Conservation (phyloP, 2,329 filamentous ascomycete genomes). For the Zymoseptoria brevis region DNA sequence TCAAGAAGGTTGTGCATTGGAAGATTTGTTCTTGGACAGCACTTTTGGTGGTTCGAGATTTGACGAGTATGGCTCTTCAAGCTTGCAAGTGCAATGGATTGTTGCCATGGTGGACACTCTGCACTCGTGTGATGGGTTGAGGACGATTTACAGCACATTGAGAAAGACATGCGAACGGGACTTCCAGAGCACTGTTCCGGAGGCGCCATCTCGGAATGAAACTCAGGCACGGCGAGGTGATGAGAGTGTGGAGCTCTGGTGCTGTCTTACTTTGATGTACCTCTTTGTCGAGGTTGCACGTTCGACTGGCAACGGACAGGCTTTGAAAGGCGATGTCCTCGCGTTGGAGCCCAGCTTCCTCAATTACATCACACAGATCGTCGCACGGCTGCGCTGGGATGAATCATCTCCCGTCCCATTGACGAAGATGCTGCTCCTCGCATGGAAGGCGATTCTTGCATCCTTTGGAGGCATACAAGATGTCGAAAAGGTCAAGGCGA, state of each 20-base stretch:
- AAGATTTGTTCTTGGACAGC: conserved; percentile 20
- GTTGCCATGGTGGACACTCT: conserved; percentile 37
- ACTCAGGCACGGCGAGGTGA: conserved; percentile 20
- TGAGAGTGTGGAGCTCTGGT: conserved; percentile 40
- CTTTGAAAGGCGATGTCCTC: conserved; percentile 27
- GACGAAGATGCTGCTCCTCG: conserved; percentile 53
- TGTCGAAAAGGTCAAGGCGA: conserved; percentile 64
- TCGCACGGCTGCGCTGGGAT: conserved; percentile 48
- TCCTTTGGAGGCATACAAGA: conserved; percentile 73
- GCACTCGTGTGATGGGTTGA: conserved; percentile 34
- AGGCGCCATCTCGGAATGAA: conserved; percentile 20
- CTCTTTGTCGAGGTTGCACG: conserved; percentile 42
- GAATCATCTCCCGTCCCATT: conserved; percentile 52
- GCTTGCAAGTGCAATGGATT: conserved; percentile 39
- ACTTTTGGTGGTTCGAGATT: conserved; percentile 24
- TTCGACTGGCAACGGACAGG: conserved; percentile 20
- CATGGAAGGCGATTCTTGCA: conserved; percentile 87
- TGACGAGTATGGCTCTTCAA: conserved; percentile 29
- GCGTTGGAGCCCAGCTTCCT: conserved; percentile 53
- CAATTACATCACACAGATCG: conserved; percentile 60
- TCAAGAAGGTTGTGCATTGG: conserved; percentile 19
- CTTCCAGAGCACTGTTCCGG: conserved; percentile 16
- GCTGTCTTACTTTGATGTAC: conserved; percentile 42
- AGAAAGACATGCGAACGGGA: conserved; percentile 25
- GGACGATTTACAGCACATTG: conserved; percentile 34